Percentiles rank a stretch among this genome's conserved stretches.
phyloP scores from a whole-genome alignment of 768 basidiomycete genomes.

The Leccinum subgranulosum region DNA sequence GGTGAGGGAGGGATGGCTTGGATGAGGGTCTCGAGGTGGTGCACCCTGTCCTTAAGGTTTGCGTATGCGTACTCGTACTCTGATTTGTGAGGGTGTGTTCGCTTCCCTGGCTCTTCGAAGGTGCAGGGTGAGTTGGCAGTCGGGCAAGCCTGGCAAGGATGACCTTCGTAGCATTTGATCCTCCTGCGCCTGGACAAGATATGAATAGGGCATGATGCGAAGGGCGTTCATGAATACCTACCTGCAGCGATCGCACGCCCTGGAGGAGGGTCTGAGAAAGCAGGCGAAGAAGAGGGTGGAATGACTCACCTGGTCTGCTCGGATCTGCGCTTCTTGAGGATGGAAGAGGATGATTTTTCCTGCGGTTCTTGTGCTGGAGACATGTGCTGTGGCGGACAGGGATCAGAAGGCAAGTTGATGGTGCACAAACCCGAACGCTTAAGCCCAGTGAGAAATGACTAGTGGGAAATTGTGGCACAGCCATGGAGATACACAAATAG shows the following conservation, averaged over 20 bases:
- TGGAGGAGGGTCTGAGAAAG: constrained; percentile 29
- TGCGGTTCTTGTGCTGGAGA: constrained; percentile 34
- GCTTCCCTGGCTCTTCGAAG: constrained; percentile 84
- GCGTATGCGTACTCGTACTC: constrained; percentile 51
- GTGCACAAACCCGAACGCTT: constrained; percentile 16
- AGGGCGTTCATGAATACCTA: constrained; percentile 38
- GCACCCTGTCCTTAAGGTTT: constrained; percentile 85
- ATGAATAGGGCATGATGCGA: not conserved
- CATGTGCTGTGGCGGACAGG: constrained; percentile 22
- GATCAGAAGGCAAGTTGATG: not conserved
- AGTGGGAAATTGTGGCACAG: too few species aligned
- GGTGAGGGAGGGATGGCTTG: constrained; percentile 78
- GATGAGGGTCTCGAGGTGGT: constrained; percentile 80
- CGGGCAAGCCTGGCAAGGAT: constrained; percentile 86
- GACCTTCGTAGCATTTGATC: constrained; percentile 87
- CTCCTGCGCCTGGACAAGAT: constrained; percentile 56
- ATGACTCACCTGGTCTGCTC: constrained; percentile 73
- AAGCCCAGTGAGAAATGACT: too few species aligned
- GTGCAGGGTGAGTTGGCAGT: constrained; percentile 80
- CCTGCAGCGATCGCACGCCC: constrained; percentile 91
- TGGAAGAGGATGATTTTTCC: constrained; percentile 45
- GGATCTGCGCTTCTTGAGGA: constrained; percentile 79
- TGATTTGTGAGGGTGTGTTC: constrained; percentile 84
- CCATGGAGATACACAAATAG: too few species aligned
- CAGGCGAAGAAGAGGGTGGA: not conserved